These are phyloP conservation scores for Coemansia sp. DNA, from an alignment of 371 early-diverging fungal genomes.

Conservation along the genomic window DNA sequence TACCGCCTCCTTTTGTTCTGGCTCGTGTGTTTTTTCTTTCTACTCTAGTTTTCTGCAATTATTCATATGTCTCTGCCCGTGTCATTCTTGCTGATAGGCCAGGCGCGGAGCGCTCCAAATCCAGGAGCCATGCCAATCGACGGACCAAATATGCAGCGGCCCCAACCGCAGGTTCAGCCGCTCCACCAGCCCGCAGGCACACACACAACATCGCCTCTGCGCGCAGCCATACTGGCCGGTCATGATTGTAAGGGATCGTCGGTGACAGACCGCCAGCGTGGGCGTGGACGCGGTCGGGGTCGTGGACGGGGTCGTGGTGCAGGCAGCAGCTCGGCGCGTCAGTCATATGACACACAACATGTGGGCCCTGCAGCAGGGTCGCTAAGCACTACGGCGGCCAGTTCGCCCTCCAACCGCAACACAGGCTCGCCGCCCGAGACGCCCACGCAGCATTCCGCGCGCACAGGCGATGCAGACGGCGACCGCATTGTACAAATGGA, in stretches of 20 bases:
- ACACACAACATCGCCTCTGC: conserved; percentile 9
- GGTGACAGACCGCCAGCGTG: conserved; percentile 6
- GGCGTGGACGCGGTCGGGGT: conserved; percentile 25
- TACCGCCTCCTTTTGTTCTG: conserved; percentile 3
- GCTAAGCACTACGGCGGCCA: conserved; percentile 6
- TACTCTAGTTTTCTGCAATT: not conserved
- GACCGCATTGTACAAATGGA: conserved; percentile 28
- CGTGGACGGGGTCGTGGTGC: conserved; percentile 21
- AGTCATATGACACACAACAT: not conserved
- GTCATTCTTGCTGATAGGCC: conserved; percentile 32
- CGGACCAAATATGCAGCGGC: not conserved
- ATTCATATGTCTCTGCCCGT: conserved; percentile 31
- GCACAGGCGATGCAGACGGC: conserved; percentile 4
- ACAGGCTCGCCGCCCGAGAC: not conserved
- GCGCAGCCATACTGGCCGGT: not conserved
- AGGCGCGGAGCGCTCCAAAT: conserved; percentile 16
- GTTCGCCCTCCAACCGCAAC: not conserved
- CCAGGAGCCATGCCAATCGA: conserved; percentile 9
- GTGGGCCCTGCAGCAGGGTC: conserved; percentile 4
- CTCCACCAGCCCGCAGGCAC: not conserved
- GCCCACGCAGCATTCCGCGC: not conserved
- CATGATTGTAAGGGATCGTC: not conserved
- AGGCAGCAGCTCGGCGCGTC: not conserved
- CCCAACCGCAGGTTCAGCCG: conserved; percentile 9
- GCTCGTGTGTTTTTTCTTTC: not conserved